Percentiles rank a stretch among this genome's conserved stretches.
These are phyloP conservation scores for Marchantia polymorpha DNA, from an alignment of 225 moss, liverwort and hornwort genomes.

Conservation along the genomic window DNA sequence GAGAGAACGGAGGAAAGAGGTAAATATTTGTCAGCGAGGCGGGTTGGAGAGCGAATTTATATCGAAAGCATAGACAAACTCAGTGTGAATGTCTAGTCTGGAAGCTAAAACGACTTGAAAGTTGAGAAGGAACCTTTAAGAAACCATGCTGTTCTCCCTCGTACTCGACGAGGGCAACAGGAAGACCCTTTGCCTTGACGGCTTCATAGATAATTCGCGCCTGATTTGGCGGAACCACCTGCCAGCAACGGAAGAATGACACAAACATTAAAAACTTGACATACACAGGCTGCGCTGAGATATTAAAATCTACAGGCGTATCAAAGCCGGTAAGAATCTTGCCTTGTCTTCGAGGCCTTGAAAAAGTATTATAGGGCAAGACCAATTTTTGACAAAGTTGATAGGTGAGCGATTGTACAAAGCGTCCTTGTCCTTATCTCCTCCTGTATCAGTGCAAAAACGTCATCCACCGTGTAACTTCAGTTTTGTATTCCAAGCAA, in stretches of 20 bases:
- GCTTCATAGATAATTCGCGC: slow-evolving; percentile 80
- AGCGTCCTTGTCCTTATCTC: slow-evolving; percentile 38
- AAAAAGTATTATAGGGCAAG: slow-evolving; percentile 91
- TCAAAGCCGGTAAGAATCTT: neutral
- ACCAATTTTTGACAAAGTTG: slow-evolving; percentile 79
- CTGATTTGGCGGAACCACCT: slow-evolving; percentile 91
- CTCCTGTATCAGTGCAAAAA: slow-evolving; percentile 36
- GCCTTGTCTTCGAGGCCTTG: slow-evolving; percentile 97
- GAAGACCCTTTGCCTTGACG: slow-evolving; percentile 68
- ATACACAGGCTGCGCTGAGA: neutral
- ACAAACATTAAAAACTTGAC: neutral
- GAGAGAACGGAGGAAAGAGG: too few relatives aligned
- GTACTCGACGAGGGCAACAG: slow-evolving; percentile 85
- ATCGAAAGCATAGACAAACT: neutral
- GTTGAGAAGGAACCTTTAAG: slow-evolving; percentile 38
- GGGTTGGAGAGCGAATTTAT: too few relatives aligned
- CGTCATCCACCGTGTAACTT: neutral
- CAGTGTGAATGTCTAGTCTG: neutral
- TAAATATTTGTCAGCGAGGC: too few relatives aligned
- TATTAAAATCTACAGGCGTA: neutral
- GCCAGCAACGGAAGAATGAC: neutral
- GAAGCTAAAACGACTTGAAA: neutral
- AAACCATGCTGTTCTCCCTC: slow-evolving; percentile 95
- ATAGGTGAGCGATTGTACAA: slow-evolving; percentile 78
- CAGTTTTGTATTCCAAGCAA: neutral